Evolutionary conservation across 2,329 filamentous ascomycete species (phyloP).

Genomic region (Fusarium ambrosium): DNA sequence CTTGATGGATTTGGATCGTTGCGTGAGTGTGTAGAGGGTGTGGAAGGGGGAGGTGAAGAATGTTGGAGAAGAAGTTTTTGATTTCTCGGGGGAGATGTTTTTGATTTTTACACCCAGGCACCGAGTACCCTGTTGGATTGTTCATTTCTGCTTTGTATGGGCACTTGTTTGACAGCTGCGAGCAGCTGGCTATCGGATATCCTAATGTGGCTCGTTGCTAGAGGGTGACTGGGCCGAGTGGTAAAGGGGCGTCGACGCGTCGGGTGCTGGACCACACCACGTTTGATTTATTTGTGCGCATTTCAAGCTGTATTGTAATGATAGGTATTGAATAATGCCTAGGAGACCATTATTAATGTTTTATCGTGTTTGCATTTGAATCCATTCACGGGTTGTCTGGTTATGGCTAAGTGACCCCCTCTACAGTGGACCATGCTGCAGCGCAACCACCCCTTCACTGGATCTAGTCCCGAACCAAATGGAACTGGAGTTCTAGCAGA

Average conservation of each 20-base stretch:
- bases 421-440: too few relatives aligned
- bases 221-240: background rate
- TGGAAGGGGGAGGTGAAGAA: background rate
- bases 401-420: too few relatives aligned
- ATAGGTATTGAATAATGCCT: too few relatives aligned
- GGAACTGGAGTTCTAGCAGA: too few relatives aligned
- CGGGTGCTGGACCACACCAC: background rate
- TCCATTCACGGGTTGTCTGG: too few relatives aligned
- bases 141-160: background rate
- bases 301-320: background rate
- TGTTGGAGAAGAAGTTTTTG: background rate
- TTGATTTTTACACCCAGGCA: background rate
- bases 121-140: background rate
- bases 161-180: background rate
- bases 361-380: too few relatives aligned
- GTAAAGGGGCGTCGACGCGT: background rate
- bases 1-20: background rate
- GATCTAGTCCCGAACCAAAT: too few relatives aligned
- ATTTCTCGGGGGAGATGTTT: background rate
- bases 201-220: background rate
- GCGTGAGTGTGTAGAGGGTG: background rate
- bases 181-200: background rate
- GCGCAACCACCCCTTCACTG: too few relatives aligned
- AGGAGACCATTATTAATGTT: too few relatives aligned
- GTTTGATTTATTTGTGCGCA: background rate